Evolutionary conservation across 2,329 filamentous ascomycete species (phyloP), one percentile per base, ranked within the genome.

Genomic region (Paraphaeosphaeria minitans): DNA sequence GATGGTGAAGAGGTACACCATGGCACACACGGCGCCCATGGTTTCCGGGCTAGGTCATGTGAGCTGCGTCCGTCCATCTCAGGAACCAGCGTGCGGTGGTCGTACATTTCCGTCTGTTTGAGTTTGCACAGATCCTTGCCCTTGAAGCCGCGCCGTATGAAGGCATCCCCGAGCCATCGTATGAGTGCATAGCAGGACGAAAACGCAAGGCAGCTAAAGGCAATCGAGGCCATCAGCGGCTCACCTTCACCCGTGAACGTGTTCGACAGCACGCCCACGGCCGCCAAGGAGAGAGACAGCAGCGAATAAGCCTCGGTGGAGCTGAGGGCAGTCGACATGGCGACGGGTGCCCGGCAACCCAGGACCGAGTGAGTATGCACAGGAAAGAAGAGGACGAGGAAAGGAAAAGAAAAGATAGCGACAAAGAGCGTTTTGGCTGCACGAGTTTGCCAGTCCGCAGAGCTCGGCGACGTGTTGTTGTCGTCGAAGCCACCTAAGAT

Each of bases 11-110:
- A 99, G 84, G 78, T 98, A 98, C 27, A 98, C 93, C 65, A 95
- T 87, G 9, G 94, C 95, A 74, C 92, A 96, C 27, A 99, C 86
- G 58, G 92, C 92, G 31, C 95, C 95, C 93, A 99, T 97, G 66
- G 91, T 94, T 78, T 99, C 95, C 22, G 95, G 95, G 69, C 87
- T 89, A 59, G 24, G 56, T 60, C 42, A 57, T 60, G 57, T 72
- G 58, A 73, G 69, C 63, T 48, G 37, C 8, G 35, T 27, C 19
- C 12, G 35, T 16, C 35, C 14, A 33, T 39, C n/a, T 43, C 19
- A 22, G 19, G 7, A 46, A 56, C 14, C 45, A 29, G 43, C 41
- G 46, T 50, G 37, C 46, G 57, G 41, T 46, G 47, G 45, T 74
- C 85, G 74, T 78, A 89, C 87, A 97, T 89, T 77, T 95, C 92